Conservation (phyloP, 2,329 filamentous ascomycete species). For the Monosporascus sp. region DNA sequence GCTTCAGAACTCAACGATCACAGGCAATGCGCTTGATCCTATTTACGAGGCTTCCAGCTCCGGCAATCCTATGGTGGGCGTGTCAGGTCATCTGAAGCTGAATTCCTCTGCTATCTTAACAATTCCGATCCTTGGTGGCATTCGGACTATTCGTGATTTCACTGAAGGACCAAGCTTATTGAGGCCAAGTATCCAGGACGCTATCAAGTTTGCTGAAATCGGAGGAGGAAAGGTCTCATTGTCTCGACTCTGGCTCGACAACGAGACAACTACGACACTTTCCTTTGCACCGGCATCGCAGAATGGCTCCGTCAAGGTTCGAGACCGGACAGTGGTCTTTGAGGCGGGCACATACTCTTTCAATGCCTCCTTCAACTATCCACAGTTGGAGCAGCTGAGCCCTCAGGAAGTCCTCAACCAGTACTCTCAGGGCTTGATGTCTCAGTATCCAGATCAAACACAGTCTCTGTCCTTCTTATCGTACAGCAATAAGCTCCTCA, state of each 20-base stretch:
- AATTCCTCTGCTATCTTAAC: slow-evolving; percentile 52
- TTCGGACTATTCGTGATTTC: slow-evolving; percentile 58
- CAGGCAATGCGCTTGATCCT: slow-evolving; percentile 37
- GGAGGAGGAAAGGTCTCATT: slow-evolving; percentile 41
- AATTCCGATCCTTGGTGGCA: slow-evolving; percentile 54
- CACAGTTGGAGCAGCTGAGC: slow-evolving; percentile 51
- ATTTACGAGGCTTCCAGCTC: slow-evolving; percentile 18
- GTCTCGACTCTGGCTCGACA: slow-evolving; percentile 56
- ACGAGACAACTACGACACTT: slow-evolving; percentile 45
- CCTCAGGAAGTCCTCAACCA: slow-evolving; percentile 43
- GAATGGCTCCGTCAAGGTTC: too few relatives aligned
- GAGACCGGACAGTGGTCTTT: slow-evolving; percentile 35
- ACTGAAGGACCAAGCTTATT: slow-evolving; percentile 52
- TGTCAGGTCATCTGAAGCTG: slow-evolving; percentile 49
- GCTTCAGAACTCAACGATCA: slow-evolving; percentile 43
- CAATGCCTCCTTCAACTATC: slow-evolving; percentile 56
- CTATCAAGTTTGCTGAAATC: slow-evolving; percentile 35
- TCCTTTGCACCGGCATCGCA: slow-evolving; percentile 21
- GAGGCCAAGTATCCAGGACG: slow-evolving; percentile 48
- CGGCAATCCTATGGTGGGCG: slow-evolving; percentile 35
- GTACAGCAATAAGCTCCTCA: slow-evolving; percentile 56
- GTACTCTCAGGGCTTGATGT: slow-evolving; percentile 39
- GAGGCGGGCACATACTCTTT: slow-evolving; percentile 51
- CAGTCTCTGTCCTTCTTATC: slow-evolving; percentile 55
- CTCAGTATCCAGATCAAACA: slow-evolving; percentile 39